Evolutionary conservation across 306 rosid species (phyloP).

Genomic region (Acacia crassicarpa): DNA sequence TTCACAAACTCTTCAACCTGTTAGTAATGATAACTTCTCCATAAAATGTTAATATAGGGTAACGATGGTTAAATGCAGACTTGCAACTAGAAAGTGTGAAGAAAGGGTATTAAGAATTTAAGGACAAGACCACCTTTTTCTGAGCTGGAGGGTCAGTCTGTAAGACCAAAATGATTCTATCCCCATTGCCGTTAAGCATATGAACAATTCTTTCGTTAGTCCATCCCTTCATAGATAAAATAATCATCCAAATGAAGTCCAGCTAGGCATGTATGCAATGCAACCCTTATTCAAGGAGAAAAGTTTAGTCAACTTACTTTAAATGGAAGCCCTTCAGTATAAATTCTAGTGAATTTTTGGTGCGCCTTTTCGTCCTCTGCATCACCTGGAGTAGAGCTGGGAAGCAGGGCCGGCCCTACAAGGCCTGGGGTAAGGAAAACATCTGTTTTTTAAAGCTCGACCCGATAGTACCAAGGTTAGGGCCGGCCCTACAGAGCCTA

Average conservation of each 20-base stretch:
- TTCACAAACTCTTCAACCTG: conserved; percentile 69
- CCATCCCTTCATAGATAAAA: neutral
- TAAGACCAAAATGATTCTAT: conserved; percentile 57
- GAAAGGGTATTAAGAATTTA: neutral
- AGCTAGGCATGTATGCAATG: neutral
- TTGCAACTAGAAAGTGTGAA: neutral
- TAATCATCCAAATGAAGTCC: neutral
- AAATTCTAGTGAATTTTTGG: conserved; percentile 57
- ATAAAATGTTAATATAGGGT: neutral
- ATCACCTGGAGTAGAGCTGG: conserved; percentile 73
- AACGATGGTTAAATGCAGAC: neutral
- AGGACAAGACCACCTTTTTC: conserved; percentile 54
- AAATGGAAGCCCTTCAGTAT: conserved; percentile 62
- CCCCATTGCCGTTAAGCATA: conserved; percentile 25
- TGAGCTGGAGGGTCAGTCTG: conserved; percentile 56
- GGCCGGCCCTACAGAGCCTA: too few relatives aligned
- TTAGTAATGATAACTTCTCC: neutral
- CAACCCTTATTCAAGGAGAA: neutral
- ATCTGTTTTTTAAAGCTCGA: too few relatives aligned
- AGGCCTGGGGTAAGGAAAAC: too few relatives aligned
- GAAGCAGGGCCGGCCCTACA: too few relatives aligned
- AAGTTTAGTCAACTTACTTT: conserved; percentile 35
- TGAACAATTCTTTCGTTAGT: conserved; percentile 21
- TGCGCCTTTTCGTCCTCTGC: conserved; percentile 68
- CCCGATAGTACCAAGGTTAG: too few relatives aligned